A percentile compares a stretch with the other conserved stretches of the same genome.
Evolutionary conservation across 2,329 filamentous ascomycete species (phyloP).

Genomic region (Catunica adiposa): DNA sequence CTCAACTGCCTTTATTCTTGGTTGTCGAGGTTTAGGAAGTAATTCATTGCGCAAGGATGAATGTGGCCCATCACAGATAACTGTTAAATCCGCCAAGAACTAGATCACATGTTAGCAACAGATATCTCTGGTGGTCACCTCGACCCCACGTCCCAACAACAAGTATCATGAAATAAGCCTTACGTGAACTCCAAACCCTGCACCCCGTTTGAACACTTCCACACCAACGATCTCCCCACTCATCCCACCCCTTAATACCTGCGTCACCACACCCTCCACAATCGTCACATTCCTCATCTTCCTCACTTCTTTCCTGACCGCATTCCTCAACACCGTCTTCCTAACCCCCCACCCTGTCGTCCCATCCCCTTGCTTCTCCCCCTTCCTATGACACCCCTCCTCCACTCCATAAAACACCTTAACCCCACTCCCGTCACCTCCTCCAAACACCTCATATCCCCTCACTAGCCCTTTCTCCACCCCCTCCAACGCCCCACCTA

Average conservation of each 20-base stretch:
- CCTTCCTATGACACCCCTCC: neutral
- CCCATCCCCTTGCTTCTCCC: neutral
- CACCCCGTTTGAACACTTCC: conserved; percentile 2
- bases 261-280: conserved; percentile 10
- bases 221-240: conserved; percentile 10
- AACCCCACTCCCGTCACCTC: neutral
- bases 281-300: neutral
- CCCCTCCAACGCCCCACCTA: conserved; percentile 65
- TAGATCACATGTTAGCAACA: neutral
- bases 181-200: conserved; percentile 9
- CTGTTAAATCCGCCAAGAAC: conserved; percentile 12
- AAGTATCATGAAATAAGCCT: neutral
- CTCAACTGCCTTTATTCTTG: conserved; percentile 18
- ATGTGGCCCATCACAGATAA: conserved; percentile 10
- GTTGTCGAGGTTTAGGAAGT: conserved; percentile 18
- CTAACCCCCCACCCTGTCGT: neutral
- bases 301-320: neutral
- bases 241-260: conserved; percentile 9
- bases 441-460: conserved; percentile 7
- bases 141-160: neutral
- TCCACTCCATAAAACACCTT: conserved; percentile 8
- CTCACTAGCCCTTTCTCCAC: conserved; percentile 35
- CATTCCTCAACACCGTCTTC: neutral
- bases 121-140: neutral
- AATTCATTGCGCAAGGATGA: conserved; percentile 16